Percentiles rank a stretch among this genome's conserved stretches.
Conservation (phyloP, 768 basidiomycete genomes). For the Glaciozyma martinii region DNA sequence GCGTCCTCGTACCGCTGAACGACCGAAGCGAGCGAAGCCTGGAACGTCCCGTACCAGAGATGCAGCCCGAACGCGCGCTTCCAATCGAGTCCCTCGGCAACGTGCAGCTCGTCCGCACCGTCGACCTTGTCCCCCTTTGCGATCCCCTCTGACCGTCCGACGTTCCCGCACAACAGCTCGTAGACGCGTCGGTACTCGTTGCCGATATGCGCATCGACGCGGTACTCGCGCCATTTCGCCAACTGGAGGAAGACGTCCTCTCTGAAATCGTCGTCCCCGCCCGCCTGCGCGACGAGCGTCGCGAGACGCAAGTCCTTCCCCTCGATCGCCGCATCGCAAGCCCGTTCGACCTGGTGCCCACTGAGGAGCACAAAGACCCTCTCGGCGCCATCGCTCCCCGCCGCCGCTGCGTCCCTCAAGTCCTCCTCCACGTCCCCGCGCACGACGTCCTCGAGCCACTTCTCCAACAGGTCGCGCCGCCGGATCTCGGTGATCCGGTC, state of each 20-base stretch:
- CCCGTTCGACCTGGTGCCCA: constrained; percentile 78
- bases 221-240: constrained; percentile 70
- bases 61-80: constrained; percentile 82
- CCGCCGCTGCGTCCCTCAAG: constrained; percentile 41
- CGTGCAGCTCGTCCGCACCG: constrained; percentile 47
- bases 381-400: neutral
- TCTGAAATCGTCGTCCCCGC: constrained; percentile 67
- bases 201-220: constrained; percentile 59
- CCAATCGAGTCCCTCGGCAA: constrained; percentile 78
- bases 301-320: constrained; percentile 74
- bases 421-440: constrained; percentile 30
- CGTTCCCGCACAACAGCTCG: constrained; percentile 69
- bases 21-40: constrained; percentile 12
- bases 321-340: constrained; percentile 63
- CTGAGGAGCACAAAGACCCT: constrained; percentile 66
- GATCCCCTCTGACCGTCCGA: constrained; percentile 49
- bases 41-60: constrained; percentile 69
- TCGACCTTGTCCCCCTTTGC: constrained; percentile 48
- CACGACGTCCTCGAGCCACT: constrained; percentile 45
- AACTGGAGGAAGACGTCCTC: constrained; percentile 67
- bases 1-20: constrained; percentile 26
- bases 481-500: constrained; percentile 49
- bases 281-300: constrained; percentile 71
- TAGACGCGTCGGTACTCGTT: constrained; percentile 67
- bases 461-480: constrained; percentile 67